Conservation (phyloP, 2,329 filamentous ascomycete species). For the Chaetomium sp. region DNA sequence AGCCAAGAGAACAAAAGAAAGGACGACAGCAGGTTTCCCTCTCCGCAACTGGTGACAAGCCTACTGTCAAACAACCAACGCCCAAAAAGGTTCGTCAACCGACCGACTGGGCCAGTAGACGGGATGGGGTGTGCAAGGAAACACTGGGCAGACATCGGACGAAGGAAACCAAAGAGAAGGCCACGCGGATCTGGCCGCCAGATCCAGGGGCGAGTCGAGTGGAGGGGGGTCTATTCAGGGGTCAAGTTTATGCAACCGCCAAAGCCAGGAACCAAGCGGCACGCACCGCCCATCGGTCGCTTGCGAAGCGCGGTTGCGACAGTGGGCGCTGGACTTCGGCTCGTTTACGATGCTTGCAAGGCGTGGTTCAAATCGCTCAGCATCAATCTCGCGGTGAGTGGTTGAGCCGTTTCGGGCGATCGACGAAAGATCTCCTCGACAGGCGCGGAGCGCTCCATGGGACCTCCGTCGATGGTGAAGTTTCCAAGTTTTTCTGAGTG, state of each 20-base stretch:
- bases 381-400: background rate
- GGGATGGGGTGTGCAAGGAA: background rate
- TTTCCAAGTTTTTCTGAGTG: background rate
- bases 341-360: too few relatives aligned
- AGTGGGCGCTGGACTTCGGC: too few relatives aligned
- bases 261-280: background rate
- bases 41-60: constrained; percentile 16
- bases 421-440: background rate
- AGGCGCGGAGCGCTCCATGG: background rate
- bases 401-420: background rate
- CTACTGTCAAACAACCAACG: constrained; percentile 18
- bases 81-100: background rate
- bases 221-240: constrained; percentile 13
- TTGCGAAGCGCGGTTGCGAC: background rate
- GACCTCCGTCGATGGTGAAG: background rate
- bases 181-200: constrained; percentile 11
- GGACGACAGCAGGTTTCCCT: constrained; percentile 9
- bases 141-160: constrained; percentile 10
- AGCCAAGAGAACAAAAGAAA: constrained; percentile 12
- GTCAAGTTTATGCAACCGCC: constrained; percentile 18
- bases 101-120: constrained; percentile 5
- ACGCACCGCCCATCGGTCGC: background rate
- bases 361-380: background rate
- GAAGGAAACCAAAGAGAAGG: constrained; percentile 7
- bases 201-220: background rate